Percentiles rank a stretch among this genome's conserved stretches.
Conservation (phyloP, 1,284 basidiomycete genomes). For the Trametes sp. region DNA sequence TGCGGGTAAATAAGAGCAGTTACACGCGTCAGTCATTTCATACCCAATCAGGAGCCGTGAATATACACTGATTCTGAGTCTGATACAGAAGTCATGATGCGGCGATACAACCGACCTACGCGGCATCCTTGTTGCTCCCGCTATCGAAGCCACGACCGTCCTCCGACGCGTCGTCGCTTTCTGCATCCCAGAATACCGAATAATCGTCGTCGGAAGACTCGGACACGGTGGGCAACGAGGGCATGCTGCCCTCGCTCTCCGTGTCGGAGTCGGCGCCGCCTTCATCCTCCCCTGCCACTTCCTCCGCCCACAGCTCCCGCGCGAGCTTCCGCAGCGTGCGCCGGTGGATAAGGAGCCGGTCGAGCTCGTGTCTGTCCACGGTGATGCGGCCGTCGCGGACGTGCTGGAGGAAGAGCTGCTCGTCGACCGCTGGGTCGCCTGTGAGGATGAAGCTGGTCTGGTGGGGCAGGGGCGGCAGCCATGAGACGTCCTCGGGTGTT, state of each 20-base stretch:
- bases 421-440: slow-evolving; percentile 11
- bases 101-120: too few relatives aligned
- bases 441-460: slow-evolving; percentile 3
- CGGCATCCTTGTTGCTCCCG: too few relatives aligned
- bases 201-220: not conserved
- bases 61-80: too few relatives aligned
- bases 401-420: not conserved
- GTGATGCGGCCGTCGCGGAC: not conserved
- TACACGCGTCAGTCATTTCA: too few relatives aligned
- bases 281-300: not conserved
- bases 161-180: too few relatives aligned
- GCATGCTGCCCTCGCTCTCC: not conserved
- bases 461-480: slow-evolving; percentile 2
- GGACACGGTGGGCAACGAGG: not conserved
- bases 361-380: not conserved
- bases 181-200: too few relatives aligned
- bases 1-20: too few relatives aligned
- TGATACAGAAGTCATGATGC: too few relatives aligned
- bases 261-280: not conserved
- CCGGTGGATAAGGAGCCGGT: not conserved
- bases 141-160: too few relatives aligned
- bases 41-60: too few relatives aligned
- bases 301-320: not conserved
- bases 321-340: not conserved
- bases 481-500: not conserved